Evolutionary conservation across 2,329 filamentous ascomycete species (phyloP).

Genomic region (Rhinocladiella similis): DNA sequence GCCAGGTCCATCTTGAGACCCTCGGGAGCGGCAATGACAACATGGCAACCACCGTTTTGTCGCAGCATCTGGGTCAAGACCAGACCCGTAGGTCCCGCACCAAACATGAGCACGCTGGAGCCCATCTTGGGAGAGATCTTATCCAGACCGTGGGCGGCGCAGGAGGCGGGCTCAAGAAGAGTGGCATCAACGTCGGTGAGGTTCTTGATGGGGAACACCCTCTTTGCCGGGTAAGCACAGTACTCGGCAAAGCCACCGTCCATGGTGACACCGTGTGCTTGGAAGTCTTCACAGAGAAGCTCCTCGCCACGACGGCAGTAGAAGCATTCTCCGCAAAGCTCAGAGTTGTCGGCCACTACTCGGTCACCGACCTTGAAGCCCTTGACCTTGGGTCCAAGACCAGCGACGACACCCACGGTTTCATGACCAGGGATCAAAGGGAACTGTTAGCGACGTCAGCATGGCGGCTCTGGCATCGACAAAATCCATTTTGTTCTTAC

Average conservation of each 20-base stretch:
- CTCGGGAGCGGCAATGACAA: conserved; percentile 67
- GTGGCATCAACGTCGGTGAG: conserved; percentile 68
- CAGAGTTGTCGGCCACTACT: conserved; percentile 56
- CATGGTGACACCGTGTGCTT: conserved; percentile 60
- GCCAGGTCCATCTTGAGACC: conserved; percentile 73
- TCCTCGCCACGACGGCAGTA: conserved; percentile 70
- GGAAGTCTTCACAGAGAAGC: conserved; percentile 68
- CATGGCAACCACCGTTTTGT: conserved; percentile 67
- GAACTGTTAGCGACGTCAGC: conserved; percentile 46
- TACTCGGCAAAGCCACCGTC: conserved; percentile 74
- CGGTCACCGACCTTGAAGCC: conserved; percentile 63
- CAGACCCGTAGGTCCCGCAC: conserved; percentile 67
- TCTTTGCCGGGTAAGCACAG: conserved; percentile 49
- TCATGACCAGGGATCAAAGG: conserved; percentile 68
- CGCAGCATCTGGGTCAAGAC: conserved; percentile 63
- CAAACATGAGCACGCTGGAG: conserved; percentile 65
- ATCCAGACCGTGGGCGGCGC: conserved; percentile 58
- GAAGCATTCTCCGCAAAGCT: conserved; percentile 71
- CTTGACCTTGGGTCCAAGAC: conserved; percentile 58
- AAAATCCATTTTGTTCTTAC: conserved; percentile 34
- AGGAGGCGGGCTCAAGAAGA: conserved; percentile 69
- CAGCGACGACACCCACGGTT: conserved; percentile 65
- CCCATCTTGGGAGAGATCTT: conserved; percentile 63
- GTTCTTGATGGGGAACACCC: conserved; percentile 67
- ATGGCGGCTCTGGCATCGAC: not conserved